These are phyloP conservation scores for Colletotrichum karsti DNA, from an alignment of 2,329 filamentous ascomycete species.

Conservation along the genomic window DNA sequence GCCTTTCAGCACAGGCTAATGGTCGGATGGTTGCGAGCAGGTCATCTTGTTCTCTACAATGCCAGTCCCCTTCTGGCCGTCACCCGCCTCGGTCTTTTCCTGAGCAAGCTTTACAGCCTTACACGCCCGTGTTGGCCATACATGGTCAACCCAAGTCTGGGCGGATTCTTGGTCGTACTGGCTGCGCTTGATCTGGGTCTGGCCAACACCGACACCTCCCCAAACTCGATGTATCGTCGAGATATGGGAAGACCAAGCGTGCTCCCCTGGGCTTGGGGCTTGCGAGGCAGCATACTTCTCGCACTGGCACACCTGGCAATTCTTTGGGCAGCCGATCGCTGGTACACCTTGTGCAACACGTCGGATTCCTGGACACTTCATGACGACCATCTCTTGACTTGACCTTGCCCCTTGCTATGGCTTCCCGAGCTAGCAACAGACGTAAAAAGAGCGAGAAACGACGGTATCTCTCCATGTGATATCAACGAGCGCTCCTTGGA, in stretches of 20 bases:
- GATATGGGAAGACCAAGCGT: not conserved
- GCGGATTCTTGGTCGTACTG: slow-evolving; percentile 73
- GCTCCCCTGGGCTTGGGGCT: slow-evolving; percentile 35
- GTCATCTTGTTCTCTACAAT: slow-evolving; percentile 36
- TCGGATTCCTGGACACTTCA: slow-evolving; percentile 2
- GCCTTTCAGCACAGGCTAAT: slow-evolving; percentile 42
- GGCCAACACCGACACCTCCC: slow-evolving; percentile 31
- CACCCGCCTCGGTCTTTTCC: slow-evolving; percentile 69
- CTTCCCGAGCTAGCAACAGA: not conserved
- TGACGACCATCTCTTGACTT: not conserved
- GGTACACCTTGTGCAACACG: slow-evolving; percentile 43
- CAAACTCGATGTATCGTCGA: not conserved
- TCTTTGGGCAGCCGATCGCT: slow-evolving; percentile 43
- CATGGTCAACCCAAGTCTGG: slow-evolving; percentile 69
- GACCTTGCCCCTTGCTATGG: too few species aligned
- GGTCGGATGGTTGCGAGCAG: slow-evolving; percentile 46
- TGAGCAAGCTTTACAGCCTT: slow-evolving; percentile 73
- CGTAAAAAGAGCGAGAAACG: too few species aligned
- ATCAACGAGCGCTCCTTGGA: not conserved
- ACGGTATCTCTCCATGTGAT: not conserved
- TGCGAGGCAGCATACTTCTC: slow-evolving; percentile 41
- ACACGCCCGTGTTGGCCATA: slow-evolving; percentile 77
- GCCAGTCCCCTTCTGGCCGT: slow-evolving; percentile 42
- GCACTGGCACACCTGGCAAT: slow-evolving; percentile 42
- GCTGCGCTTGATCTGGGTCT: slow-evolving; percentile 73